Conservation (phyloP, 768 basidiomycete genomes). For the Symmetrospora coprosmae region DNA sequence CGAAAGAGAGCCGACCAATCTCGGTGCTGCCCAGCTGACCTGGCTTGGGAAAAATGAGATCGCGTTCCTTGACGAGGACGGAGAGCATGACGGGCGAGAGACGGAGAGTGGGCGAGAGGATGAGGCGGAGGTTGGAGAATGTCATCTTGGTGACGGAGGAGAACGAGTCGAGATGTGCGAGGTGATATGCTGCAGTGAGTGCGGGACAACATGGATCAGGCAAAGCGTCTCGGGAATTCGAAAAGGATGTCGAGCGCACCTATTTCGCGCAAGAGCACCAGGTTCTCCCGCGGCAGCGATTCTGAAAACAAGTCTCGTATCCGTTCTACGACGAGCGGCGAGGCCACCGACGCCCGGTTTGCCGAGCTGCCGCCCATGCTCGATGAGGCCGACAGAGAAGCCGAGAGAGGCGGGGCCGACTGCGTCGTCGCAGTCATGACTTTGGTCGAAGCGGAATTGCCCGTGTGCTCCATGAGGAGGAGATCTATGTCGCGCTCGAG, state of each 20-base stretch:
- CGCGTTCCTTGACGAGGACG: conserved; percentile 28
- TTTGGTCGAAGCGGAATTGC: conserved; percentile 18
- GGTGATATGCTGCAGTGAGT: conserved; percentile 25
- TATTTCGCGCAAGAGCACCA: conserved; percentile 24
- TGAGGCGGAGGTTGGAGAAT: conserved; percentile 28
- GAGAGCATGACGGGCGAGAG: conserved; percentile 28
- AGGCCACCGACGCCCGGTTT: no score
- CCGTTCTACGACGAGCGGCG: not conserved
- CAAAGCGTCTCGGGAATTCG: not conserved
- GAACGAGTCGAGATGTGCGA: conserved; percentile 22
- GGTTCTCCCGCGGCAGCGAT: conserved; percentile 25
- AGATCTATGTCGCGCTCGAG: conserved; percentile 17
- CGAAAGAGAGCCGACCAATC: no score
- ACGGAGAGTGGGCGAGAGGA: conserved; percentile 30
- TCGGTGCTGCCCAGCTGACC: not conserved
- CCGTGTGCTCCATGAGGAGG: conserved; percentile 8
- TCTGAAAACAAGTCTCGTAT: conserved; percentile 14
- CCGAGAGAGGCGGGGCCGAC: conserved; percentile 4
- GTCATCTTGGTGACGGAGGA: conserved; percentile 30
- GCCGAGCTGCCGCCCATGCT: not conserved
- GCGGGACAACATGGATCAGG: not conserved
- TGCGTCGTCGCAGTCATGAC: conserved; percentile 16
- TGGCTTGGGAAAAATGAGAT: conserved; percentile 14
- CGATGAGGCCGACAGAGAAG: not conserved
- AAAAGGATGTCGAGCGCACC: not conserved